These are phyloP conservation scores for Venturia asperata DNA, from an alignment of 2,329 filamentous ascomycete species.

Conservation along the genomic window DNA sequence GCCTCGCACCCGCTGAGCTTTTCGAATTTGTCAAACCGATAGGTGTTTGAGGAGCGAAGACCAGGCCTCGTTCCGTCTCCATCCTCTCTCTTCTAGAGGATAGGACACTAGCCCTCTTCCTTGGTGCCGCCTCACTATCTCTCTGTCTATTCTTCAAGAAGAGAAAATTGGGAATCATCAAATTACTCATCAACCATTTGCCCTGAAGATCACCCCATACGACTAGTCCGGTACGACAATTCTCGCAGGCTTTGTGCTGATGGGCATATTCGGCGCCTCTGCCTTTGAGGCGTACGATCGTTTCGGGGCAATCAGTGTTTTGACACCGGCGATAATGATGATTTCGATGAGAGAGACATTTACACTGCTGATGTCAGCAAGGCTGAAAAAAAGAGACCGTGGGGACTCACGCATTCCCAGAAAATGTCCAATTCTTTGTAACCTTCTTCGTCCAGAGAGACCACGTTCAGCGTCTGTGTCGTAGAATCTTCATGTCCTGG, in stretches of 20 bases:
- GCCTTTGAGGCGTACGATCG: not conserved
- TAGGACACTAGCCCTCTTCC: not conserved
- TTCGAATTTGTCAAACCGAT: not conserved
- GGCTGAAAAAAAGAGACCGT: not conserved
- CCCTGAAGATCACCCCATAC: not conserved
- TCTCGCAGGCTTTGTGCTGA: not conserved
- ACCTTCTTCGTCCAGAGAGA: not conserved
- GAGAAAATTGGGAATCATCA: not conserved
- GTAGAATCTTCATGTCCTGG: not conserved
- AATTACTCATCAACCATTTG: not conserved
- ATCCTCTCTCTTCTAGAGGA: not conserved
- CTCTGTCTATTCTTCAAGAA: not conserved
- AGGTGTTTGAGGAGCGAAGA: not conserved
- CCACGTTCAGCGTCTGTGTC: not conserved
- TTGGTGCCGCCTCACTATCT: not conserved
- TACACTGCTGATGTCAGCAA: not conserved
- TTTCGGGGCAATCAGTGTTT: not conserved
- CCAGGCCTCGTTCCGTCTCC: not conserved
- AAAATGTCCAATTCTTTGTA: not conserved
- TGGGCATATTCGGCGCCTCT: not conserved
- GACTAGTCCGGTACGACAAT: not conserved
- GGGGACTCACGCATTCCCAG: conserved; percentile 3
- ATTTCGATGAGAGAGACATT: not conserved
- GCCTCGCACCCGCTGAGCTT: not conserved
- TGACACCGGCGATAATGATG: not conserved